phyloP scores from a whole-genome alignment of 148 eudicot species.

The Talinum fruticosum region DNA sequence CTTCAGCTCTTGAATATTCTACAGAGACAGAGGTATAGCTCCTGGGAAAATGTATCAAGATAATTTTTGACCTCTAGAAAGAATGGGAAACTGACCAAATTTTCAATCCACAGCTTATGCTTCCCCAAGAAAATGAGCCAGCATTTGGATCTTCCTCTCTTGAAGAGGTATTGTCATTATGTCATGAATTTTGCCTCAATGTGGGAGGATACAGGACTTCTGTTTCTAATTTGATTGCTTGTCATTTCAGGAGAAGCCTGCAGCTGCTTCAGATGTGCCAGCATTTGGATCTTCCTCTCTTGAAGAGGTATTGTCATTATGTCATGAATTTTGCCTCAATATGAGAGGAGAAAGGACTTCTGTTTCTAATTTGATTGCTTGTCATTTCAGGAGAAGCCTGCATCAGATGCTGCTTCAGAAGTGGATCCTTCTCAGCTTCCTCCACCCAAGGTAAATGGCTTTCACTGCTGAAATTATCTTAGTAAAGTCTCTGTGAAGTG shows the following conservation, averaged over 20 bases:
- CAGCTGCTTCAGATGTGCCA: constrained; percentile 9
- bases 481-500: too few relatives aligned
- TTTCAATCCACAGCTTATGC: constrained; percentile 19
- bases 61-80: neutral
- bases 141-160: constrained; percentile 9
- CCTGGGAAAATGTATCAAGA: neutral
- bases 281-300: constrained; percentile 9
- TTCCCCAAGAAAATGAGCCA: constrained; percentile 18
- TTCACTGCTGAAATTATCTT: neutral
- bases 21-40: constrained; percentile 21
- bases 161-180: constrained; percentile 20
- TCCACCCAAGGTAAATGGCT: constrained; percentile 16
- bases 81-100: neutral
- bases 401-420: constrained; percentile 5
- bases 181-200: neutral
- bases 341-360: neutral
- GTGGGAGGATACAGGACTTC: neutral
- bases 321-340: neutral
- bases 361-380: constrained; percentile 5
- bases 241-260: constrained; percentile 18
- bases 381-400: constrained; percentile 18
- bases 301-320: constrained; percentile 20
- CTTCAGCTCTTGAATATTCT: constrained; percentile 22
- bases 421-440: constrained; percentile 15
- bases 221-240: constrained; percentile 5